Conservation (phyloP, 1,139 yeast genomes). For the Saccharomycopsis crataegensis region DNA sequence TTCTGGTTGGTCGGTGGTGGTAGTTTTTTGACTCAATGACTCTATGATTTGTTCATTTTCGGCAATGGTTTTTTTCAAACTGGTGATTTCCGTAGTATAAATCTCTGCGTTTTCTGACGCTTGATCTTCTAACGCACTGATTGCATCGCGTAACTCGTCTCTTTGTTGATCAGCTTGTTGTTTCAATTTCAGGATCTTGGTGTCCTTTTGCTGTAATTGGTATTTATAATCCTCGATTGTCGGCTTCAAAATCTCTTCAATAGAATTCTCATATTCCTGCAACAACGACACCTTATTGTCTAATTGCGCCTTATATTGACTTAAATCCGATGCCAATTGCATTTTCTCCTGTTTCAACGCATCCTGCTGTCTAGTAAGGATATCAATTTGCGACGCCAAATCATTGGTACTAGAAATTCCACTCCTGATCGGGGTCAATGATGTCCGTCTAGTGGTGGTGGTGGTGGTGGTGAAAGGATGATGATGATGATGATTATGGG, state of each 20-base stretch:
- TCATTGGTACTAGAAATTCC: slow-evolving; percentile 1
- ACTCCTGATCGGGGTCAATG: slow-evolving; percentile 11
- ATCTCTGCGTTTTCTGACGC: slow-evolving; percentile 30
- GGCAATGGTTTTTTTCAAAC: slow-evolving; percentile 17
- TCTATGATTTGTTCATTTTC: slow-evolving; percentile 2
- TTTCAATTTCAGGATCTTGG: slow-evolving; percentile 15
- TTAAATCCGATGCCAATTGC: slow-evolving; percentile 17
- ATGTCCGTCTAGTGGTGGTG: not conserved
- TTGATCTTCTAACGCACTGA: slow-evolving; percentile 42
- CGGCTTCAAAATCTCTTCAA: slow-evolving; percentile 42
- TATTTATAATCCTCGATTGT: slow-evolving; percentile 39
- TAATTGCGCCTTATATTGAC: slow-evolving; percentile 24
- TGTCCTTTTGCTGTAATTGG: slow-evolving; percentile 38
- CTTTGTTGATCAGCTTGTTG: slow-evolving; percentile 39
- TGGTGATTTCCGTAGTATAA: slow-evolving; percentile 25
- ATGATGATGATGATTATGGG: not conserved
- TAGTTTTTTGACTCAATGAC: not conserved
- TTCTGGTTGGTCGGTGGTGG: not conserved
- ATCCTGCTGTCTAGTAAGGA: slow-evolving; percentile 8
- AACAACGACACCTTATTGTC: slow-evolving; percentile 33
- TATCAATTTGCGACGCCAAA: slow-evolving; percentile 1
- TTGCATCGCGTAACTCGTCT: slow-evolving; percentile 49
- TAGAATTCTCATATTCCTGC: slow-evolving; percentile 37
- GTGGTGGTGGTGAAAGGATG: slow-evolving; percentile 3
- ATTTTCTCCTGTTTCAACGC: slow-evolving; percentile 10